Percentiles rank a stretch among this genome's conserved stretches.
Conservation (phyloP, 177 flowering plant genomes). For the Vitis hybrid region DNA sequence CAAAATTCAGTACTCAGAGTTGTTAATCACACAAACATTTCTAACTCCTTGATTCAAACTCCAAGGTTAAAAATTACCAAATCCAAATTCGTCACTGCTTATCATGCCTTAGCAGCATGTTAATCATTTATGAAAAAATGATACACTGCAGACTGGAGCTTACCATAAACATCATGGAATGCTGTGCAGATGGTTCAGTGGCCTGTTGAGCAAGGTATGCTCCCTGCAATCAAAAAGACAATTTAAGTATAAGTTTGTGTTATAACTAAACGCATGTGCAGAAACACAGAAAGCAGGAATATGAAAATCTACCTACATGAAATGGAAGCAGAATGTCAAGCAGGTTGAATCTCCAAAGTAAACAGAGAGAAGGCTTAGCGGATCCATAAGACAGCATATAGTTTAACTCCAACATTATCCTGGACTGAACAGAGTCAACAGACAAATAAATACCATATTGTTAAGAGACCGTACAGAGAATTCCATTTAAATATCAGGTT, state of each 20-base stretch:
- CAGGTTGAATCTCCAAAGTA: conserved; percentile 66
- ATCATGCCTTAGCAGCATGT: neutral
- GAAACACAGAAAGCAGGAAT: neutral
- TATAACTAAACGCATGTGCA: neutral
- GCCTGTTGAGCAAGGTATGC: conserved; percentile 60
- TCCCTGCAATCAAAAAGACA: conserved; percentile 53
- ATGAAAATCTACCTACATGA: conserved; percentile 54
- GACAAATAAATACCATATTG: conserved; percentile 6
- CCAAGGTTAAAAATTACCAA: neutral
- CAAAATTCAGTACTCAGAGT: too few relatives aligned
- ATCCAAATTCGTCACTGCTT: neutral
- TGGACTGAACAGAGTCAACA: conserved; percentile 51
- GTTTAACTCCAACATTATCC: conserved; percentile 85
- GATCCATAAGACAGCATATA: conserved; percentile 95
- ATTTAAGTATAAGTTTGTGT: conserved; percentile 7
- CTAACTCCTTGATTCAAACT: too few relatives aligned
- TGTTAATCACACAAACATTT: too few relatives aligned
- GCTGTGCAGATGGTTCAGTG: conserved; percentile 21
- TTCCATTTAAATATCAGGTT: too few relatives aligned
- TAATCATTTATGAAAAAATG: neutral
- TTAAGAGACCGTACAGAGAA: conserved; percentile 13
- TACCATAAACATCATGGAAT: conserved; percentile 79
- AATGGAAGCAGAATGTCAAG: conserved; percentile 72
- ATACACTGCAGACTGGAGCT: conserved; percentile 17
- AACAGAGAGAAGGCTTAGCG: conserved; percentile 66